phyloP scores from a whole-genome alignment of 202 grass and related monocot species.

The Setaria viridis region DNA sequence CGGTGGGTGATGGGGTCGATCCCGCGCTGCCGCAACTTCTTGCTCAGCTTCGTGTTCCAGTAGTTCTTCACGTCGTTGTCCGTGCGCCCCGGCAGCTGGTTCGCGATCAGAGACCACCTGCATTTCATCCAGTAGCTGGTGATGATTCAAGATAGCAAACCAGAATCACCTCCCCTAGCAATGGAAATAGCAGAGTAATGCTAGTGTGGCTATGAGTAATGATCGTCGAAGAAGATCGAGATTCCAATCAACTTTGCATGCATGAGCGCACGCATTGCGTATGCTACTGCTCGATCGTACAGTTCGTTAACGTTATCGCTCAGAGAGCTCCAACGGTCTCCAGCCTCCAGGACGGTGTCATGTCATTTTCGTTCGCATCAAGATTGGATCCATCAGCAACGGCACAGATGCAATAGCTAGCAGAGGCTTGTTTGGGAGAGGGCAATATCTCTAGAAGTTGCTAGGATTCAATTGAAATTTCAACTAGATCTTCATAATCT shows the following conservation, averaged over 20 bases:
- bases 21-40: constrained; percentile 86
- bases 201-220: background rate
- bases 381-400: background rate
- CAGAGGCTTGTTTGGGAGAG: background rate
- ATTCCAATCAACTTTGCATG: constrained; percentile 21
- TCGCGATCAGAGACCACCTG: constrained; percentile 98
- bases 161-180: background rate
- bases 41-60: constrained; percentile 99
- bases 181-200: background rate
- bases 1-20: constrained; percentile 97
- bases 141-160: background rate
- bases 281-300: background rate
- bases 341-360: background rate
- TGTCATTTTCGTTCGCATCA: constrained; percentile 24
- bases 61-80: constrained; percentile 99
- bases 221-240: background rate
- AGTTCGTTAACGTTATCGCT: constrained; percentile 43
- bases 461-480: background rate
- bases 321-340: background rate
- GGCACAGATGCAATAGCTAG: background rate
- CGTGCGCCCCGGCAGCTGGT: constrained; percentile 87
- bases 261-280: constrained; percentile 3
- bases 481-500: background rate
- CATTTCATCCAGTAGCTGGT: background rate
- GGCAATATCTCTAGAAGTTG: background rate